phyloP scores from a whole-genome alignment of 202 grass and related monocot genomes.

The Elaeis oleifera region DNA sequence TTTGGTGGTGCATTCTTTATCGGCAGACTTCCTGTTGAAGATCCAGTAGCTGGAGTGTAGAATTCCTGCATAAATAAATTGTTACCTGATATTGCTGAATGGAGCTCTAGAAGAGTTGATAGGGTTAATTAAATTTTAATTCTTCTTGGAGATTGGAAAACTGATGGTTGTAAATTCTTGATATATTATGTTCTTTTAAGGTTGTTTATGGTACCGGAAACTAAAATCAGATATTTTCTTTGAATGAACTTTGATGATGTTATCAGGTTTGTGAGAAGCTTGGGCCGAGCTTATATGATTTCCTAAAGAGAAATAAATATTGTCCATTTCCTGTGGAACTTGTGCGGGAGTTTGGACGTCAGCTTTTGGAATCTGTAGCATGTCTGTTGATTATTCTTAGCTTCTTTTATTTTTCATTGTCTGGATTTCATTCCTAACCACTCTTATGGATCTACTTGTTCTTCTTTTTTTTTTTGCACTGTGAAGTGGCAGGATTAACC shows the following conservation, averaged over 20 bases:
- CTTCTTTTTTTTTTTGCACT: slow-evolving; percentile 13
- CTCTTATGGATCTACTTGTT: slow-evolving; percentile 23
- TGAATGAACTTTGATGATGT: slow-evolving; percentile 78
- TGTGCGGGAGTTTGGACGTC: slow-evolving; percentile 96
- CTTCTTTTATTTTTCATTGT: slow-evolving; percentile 34
- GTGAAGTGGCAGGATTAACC: slow-evolving; percentile 25
- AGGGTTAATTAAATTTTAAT: slow-evolving; percentile 10
- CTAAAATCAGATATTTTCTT: slow-evolving; percentile 58
- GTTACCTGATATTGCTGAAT: no score
- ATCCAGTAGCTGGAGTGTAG: no score
- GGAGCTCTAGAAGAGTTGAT: no score
- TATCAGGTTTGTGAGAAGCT: slow-evolving; percentile 99
- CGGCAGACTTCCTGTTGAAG: no score
- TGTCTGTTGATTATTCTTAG: slow-evolving; percentile 67
- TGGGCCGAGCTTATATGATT: slow-evolving; percentile 99
- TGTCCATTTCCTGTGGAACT: slow-evolving; percentile 97
- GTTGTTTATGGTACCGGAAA: slow-evolving; percentile 25
- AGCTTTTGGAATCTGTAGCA: slow-evolving; percentile 99
- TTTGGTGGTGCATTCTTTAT: no score
- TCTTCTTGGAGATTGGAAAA: slow-evolving; percentile 10
- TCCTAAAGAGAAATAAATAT: slow-evolving; percentile 99
- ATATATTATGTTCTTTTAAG: slow-evolving; percentile 42
- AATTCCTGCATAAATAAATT: no score
- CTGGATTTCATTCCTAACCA: slow-evolving; percentile 25
- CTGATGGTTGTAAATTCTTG: slow-evolving; percentile 23